Evolutionary conservation across 768 basidiomycete species (phyloP).

Genomic region (Rhizopogon vinicolor): DNA sequence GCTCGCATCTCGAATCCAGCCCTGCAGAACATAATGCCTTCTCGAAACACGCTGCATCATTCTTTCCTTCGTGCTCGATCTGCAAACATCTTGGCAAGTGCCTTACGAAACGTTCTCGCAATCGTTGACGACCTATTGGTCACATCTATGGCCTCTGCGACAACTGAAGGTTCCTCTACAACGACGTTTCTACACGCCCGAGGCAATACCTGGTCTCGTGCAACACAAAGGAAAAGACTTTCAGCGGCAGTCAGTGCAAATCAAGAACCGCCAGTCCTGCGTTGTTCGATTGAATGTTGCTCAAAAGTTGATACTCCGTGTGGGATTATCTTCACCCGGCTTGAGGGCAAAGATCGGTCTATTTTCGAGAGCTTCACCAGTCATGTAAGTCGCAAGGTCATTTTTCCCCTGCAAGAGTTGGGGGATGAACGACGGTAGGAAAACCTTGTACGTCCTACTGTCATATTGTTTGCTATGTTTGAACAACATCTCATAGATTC

Average conservation of each 20-base stretch:
- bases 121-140: constrained; percentile 27
- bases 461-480: no score
- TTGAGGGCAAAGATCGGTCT: constrained; percentile 49
- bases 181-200: constrained; percentile 23
- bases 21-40: constrained; percentile 51
- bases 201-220: constrained; percentile 65
- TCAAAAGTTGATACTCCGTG: not conserved
- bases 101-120: constrained; percentile 28
- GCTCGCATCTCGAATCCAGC: constrained; percentile 35
- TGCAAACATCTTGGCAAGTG: constrained; percentile 5
- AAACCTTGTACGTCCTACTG: no score
- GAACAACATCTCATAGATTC: no score
- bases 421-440: not conserved
- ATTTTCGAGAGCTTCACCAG: constrained; percentile 66
- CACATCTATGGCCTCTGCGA: not conserved
- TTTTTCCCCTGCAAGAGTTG: not conserved
- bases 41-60: constrained; percentile 51
- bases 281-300: constrained; percentile 21
- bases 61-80: constrained; percentile 18
- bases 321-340: constrained; percentile 41
- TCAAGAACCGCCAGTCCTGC: constrained; percentile 10
- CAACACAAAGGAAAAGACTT: constrained; percentile 47
- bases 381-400: constrained; percentile 55
- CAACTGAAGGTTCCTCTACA: constrained; percentile 3
- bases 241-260: not conserved